Evolutionary conservation across 2,329 filamentous ascomycete species (phyloP).

Genomic region (Madurella fahalii): DNA sequence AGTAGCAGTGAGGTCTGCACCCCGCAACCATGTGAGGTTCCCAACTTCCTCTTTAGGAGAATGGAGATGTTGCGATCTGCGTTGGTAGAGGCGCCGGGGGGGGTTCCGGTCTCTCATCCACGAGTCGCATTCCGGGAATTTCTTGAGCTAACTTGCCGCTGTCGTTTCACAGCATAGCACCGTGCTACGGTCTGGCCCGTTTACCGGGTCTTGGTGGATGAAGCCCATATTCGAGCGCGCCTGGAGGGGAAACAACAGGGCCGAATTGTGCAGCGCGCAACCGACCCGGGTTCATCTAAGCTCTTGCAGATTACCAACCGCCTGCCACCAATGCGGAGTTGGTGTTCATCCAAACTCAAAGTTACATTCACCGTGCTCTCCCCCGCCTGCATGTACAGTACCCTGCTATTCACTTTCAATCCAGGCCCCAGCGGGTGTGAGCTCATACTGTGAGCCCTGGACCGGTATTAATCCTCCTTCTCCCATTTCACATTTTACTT

Average conservation of each 20-base stretch:
- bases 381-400: background rate
- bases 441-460: background rate
- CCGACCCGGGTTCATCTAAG: background rate
- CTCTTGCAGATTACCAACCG: background rate
- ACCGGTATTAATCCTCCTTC: background rate
- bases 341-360: background rate
- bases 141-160: background rate
- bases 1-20: background rate
- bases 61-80: constrained; percentile 1
- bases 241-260: no score
- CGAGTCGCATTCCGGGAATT: background rate
- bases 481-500: background rate
- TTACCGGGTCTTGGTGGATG: background rate
- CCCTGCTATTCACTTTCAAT: background rate
- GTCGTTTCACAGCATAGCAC: background rate
- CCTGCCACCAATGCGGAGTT: background rate
- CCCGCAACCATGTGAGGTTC: background rate
- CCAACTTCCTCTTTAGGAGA: constrained; percentile 11
- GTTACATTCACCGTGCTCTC: background rate
- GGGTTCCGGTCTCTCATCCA: no score
- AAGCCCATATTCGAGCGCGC: background rate
- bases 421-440: background rate
- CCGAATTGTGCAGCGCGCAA: background rate
- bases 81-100: background rate
- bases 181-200: background rate